Evolutionary conservation across 352 stramenopile genomes (phyloP).

Genomic region (Thalassiosira allenii): DNA sequence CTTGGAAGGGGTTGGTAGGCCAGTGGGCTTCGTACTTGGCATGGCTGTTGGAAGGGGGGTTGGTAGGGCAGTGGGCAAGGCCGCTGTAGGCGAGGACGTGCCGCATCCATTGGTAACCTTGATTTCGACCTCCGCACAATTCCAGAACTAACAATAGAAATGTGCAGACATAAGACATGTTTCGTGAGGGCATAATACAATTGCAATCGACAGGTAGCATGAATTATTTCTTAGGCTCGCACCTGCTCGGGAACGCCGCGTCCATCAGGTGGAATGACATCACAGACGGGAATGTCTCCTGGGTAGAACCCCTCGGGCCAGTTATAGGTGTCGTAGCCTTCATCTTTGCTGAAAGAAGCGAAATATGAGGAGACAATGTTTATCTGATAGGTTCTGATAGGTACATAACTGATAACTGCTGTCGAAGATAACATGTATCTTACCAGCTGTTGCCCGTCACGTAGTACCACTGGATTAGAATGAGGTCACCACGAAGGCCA

Average conservation of each 20-base stretch:
- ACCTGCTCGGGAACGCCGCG: slow-evolving; percentile 61
- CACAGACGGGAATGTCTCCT: slow-evolving; percentile 38
- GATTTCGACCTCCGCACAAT: slow-evolving; percentile 62
- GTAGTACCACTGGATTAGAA: slow-evolving; percentile 65
- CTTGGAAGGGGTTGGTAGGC: neutral
- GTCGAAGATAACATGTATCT: too few species aligned
- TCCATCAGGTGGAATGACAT: slow-evolving; percentile 43
- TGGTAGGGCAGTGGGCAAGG: slow-evolving; percentile 5
- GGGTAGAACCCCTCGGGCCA: slow-evolving; percentile 51
- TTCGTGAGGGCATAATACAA: slow-evolving; percentile 6
- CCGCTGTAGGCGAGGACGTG: slow-evolving; percentile 1
- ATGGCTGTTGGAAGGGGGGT: too few species aligned
- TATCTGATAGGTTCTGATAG: too few species aligned
- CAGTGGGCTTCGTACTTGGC: neutral
- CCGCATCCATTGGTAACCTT: slow-evolving; percentile 47
- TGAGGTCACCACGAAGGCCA: slow-evolving; percentile 44
- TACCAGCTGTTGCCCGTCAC: slow-evolving; percentile 25
- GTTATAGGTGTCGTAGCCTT: slow-evolving; percentile 56
- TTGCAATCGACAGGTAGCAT: too few species aligned
- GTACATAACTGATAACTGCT: too few species aligned
- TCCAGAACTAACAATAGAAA: slow-evolving; percentile 60
- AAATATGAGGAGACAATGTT: too few species aligned
- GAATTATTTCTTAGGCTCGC: neutral
- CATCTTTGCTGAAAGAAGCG: slow-evolving; percentile 41
- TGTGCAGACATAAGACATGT: neutral